Conservation (phyloP, 1,284 basidiomycete genomes). For the Takashimella tepidaria region DNA sequence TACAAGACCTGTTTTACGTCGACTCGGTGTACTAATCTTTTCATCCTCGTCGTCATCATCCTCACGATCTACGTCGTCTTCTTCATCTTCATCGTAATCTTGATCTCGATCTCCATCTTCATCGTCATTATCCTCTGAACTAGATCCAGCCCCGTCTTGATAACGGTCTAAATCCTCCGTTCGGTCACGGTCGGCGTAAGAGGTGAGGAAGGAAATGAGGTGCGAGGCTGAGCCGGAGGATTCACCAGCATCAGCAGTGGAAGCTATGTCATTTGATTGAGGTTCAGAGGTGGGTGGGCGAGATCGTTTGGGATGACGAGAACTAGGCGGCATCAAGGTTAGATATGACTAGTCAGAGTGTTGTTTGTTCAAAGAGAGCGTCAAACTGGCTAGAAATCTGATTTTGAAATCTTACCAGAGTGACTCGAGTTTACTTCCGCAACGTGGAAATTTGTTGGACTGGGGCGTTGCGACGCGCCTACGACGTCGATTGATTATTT, state of each 20-base stretch:
- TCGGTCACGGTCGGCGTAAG: constrained; percentile 25
- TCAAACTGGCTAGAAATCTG: no score
- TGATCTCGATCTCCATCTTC: constrained; percentile 8
- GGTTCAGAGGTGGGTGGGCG: no score
- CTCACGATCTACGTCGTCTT: constrained; percentile 21
- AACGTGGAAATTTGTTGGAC: neutral
- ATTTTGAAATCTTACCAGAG: no score
- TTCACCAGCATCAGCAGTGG: no score
- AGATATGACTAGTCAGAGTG: no score
- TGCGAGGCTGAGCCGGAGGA: constrained; percentile 17
- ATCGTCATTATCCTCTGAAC: constrained; percentile 25
- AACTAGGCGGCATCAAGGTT: no score
- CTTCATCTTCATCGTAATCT: constrained; percentile 24
- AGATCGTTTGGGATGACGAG: no score
- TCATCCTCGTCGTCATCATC: constrained; percentile 20
- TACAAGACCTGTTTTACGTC: constrained; percentile 24
- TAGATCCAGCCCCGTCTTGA: constrained; percentile 6
- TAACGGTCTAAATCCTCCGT: constrained; percentile 1
- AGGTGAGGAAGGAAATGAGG: constrained; percentile 42
- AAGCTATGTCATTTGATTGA: no score
- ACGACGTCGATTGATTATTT: neutral
- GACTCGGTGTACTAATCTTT: constrained; percentile 21
- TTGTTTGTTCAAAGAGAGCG: no score
- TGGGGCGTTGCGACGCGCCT: neutral
- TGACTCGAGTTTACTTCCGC: no score